Base-by-base conservation (phyloP, 1,284 basidiomycete genomes). In the Cronartium quercuum region DNA sequence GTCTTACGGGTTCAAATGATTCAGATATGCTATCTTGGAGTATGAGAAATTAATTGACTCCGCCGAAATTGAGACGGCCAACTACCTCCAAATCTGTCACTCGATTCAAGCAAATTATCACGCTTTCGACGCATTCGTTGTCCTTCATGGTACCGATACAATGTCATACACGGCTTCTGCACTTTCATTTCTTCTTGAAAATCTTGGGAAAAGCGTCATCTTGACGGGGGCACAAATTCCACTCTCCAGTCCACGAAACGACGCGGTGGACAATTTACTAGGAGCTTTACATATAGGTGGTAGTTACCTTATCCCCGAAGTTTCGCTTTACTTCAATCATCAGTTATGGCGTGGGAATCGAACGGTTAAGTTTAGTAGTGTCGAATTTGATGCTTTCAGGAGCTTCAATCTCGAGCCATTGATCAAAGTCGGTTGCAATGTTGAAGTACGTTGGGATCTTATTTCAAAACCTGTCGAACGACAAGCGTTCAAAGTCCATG, bases 141-240 rank as follows among this genome's bases (percentile, higher is more conserved):
- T 96, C 40, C 84, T 96, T 10, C 93, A 96, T 81, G 93, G 93
- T 9, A 92, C 91, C n/a, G 92, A 94, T 79, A 94, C 92, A 0
- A 94, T 94, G 91, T 87, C 89, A 1, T 94, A 92, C 82, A 90
- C 90, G 2, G 88, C 91, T 1, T 92, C 90, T 63, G 91, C 92
- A 1, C 85, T 94, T 47, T 91, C 90, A 79, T 95, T 95, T 82
- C 83, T 96, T 70, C 85, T 96, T 5, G 92, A 95, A 81, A 92
- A 95, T 78, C 85, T 95, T 6, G 92, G 92, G 66, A 94, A 94
- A 83, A 79, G 79, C 2, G 83, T 84, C 88, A 91, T 95, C 76
- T 81, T 95, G 35, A 94, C 93, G 0, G 93, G 93, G 1, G 92
- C 93, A 0, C 93, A 96, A 83, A 94, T 96, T 68, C 92, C 93